These are phyloP conservation scores for Amaranthus hypochondriacus DNA, from an alignment of 148 eudicot species.

Conservation along the genomic window DNA sequence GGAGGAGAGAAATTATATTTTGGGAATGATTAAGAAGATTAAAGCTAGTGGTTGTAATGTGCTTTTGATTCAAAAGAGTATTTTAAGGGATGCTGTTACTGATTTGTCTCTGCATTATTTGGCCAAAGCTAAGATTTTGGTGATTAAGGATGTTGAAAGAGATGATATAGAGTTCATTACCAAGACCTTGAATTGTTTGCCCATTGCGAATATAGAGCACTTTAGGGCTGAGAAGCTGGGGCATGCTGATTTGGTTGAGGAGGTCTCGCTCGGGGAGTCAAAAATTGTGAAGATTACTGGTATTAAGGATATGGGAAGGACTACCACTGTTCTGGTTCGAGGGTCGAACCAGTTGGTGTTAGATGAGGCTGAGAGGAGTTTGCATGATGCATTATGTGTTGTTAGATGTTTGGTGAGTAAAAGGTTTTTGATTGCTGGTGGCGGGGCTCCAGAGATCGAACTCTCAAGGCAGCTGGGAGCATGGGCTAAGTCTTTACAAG, in stretches of 20 bases:
- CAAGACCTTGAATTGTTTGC: constrained; percentile 86
- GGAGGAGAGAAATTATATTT: constrained; percentile 88
- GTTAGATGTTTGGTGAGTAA: constrained; percentile 86
- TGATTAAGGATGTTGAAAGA: constrained; percentile 86
- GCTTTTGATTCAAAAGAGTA: constrained; percentile 91
- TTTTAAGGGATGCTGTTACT: constrained; percentile 92
- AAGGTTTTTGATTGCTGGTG: constrained; percentile 83
- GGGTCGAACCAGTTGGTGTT: constrained; percentile 88
- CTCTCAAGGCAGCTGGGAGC: constrained; percentile 91
- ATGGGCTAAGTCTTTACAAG: constrained; percentile 88
- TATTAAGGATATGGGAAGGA: constrained; percentile 87
- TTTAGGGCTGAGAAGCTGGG: constrained; percentile 89
- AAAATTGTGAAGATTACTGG: constrained; percentile 87
- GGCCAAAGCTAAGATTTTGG: constrained; percentile 91
- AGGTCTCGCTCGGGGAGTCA: constrained; percentile 77
- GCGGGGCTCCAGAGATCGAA: constrained; percentile 97
- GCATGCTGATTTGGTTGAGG: constrained; percentile 86
- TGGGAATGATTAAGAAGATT: constrained; percentile 93
- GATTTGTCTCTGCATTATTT: constrained; percentile 90
- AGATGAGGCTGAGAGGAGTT: constrained; percentile 92
- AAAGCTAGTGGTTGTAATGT: constrained; percentile 91
- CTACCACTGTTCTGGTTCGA: constrained; percentile 77
- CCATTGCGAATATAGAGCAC: constrained; percentile 89
- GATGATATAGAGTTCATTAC: constrained; percentile 97
- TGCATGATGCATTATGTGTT: constrained; percentile 92